Conservation (phyloP, 2,329 filamentous ascomycete species). For the Diaporthe capsici region DNA sequence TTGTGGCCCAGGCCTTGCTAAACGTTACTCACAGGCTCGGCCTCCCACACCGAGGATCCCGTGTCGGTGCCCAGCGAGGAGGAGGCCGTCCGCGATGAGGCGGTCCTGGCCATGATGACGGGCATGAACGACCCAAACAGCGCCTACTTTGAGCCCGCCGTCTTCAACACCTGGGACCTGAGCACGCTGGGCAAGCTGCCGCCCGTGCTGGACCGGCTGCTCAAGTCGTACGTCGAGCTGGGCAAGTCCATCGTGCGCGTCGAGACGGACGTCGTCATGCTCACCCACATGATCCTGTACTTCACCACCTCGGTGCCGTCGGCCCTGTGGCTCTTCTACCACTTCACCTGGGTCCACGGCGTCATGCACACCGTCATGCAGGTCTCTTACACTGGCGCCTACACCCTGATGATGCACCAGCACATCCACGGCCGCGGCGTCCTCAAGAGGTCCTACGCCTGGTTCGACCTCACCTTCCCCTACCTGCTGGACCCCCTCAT, state of each 20-base stretch:
- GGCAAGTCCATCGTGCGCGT: conserved; percentile 72
- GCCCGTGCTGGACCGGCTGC: conserved; percentile 60
- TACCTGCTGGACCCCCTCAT: conserved; percentile 82
- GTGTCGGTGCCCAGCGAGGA: conserved; percentile 34
- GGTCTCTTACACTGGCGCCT: conserved; percentile 78
- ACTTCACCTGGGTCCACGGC: conserved; percentile 78
- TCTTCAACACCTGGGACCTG: conserved; percentile 60
- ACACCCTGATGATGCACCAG: conserved; percentile 87
- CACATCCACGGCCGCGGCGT: conserved; percentile 85
- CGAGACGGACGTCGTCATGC: conserved; percentile 81
- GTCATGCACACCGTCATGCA: conserved; percentile 76
- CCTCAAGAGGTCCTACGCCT: conserved; percentile 65
- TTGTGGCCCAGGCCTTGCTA: conserved; percentile 5
- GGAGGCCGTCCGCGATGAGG: conserved; percentile 46
- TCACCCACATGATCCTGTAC: conserved; percentile 83
- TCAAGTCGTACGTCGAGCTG: conserved; percentile 71
- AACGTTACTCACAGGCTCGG: conserved; percentile 33
- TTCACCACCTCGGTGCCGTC: conserved; percentile 78
- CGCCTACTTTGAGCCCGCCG: conserved; percentile 60
- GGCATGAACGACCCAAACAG: conserved; percentile 58
- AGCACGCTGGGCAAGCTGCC: conserved; percentile 53
- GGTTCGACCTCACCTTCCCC: conserved; percentile 77
- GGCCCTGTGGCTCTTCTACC: conserved; percentile 73
- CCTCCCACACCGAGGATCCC: conserved; percentile 35
- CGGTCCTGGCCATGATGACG: conserved; percentile 54